Base-by-base conservation (phyloP, 2,329 filamentous ascomycete genomes). In the Colletotrichum orchidophilum region DNA sequence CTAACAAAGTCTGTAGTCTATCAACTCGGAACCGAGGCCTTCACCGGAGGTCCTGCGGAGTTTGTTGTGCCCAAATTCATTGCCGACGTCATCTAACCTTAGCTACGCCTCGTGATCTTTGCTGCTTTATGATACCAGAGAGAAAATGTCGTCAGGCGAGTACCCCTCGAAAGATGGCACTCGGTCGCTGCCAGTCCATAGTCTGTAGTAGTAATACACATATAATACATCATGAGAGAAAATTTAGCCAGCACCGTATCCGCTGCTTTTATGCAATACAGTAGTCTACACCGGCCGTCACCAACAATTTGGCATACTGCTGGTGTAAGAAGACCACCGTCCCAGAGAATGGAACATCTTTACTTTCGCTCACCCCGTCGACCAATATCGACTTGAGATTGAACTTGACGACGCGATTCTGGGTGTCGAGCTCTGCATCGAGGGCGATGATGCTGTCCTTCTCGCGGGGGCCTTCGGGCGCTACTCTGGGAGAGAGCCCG, bases 1-100 rank as follows among this genome's bases (percentile, higher is more conserved):
- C 63, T 74, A 42, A 71, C 63, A 2, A 4, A 3, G 5, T 31
- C 13, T 2, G 5, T 8, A 77, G 75, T 75, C 27, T 76, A 75
- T 33, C 74, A 77, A 58, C 73, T 77, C 9, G 76, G 76, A 1
- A 76, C 75, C 1, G 76, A 77, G 62, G 73, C 75, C 1, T 77
- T 76, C 59, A 77, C 76, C 6, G 76, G 76, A 12, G 74, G 75
- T 1, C 73, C 74, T n/a, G 74, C 75, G 9, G 46, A 66, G 57
- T 75, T 76, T 26, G 65, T 65, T 15, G 74, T 75, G 5, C 62
- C 75, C 5, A 63, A 71, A 55, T 76, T 75, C 57, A 69, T 74
- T 11, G 74, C 75, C 57, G 66, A 74, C 7, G 74, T 75, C 12
- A 26, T 58, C 39, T 59, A 27, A 58, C 4, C 39, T 9, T n/a